Percentiles rank a stretch among this genome's conserved stretches.
Evolutionary conservation across 73 alveolate genomes (phyloP).

Genomic region (Diophrys appendiculata): DNA sequence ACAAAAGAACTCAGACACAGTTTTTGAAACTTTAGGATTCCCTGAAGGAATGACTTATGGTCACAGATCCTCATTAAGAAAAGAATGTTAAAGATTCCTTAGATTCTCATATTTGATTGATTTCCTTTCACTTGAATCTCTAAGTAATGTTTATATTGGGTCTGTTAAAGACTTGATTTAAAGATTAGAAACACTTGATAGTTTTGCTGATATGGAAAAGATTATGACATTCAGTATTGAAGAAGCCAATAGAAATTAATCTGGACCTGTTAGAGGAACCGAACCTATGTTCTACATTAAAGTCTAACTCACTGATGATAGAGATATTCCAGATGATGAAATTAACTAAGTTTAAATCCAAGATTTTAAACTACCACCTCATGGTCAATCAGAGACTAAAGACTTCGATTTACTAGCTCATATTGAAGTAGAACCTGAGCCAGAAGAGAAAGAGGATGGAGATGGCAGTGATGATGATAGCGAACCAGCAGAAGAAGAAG

Average conservation of each 20-base stretch:
- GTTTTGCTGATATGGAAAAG: conserved; percentile 31
- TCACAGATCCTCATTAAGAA: conserved; percentile 77
- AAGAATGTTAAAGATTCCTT: conserved; percentile 77
- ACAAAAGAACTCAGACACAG: conserved; percentile 57
- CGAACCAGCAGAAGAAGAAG: conserved; percentile 28
- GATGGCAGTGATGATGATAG: conserved; percentile 51
- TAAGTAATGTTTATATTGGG: conserved; percentile 68
- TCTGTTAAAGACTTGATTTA: conserved; percentile 65
- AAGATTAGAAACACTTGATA: conserved; percentile 53
- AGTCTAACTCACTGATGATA: conserved; percentile 24
- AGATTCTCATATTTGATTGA: conserved; percentile 78
- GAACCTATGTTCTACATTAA: conserved; percentile 61
- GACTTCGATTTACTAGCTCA: conserved; percentile 50
- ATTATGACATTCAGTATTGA: conserved; percentile 44
- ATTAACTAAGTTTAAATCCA: conserved; percentile 2
- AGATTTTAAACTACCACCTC: conserved; percentile 44
- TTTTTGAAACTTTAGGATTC: conserved; percentile 79
- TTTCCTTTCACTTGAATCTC: conserved; percentile 72
- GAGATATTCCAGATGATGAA: conserved; percentile 16
- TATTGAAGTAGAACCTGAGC: conserved; percentile 44
- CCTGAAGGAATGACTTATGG: conserved; percentile 89
- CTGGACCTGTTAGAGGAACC: conserved; percentile 53
- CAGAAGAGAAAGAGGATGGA: conserved; percentile 23
- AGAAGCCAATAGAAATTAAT: conserved; percentile 45
- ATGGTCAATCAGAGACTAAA: conserved; percentile 19